Evolutionary conservation across 1,284 basidiomycete genomes (phyloP).

Genomic region (Fereydounia khargensis): DNA sequence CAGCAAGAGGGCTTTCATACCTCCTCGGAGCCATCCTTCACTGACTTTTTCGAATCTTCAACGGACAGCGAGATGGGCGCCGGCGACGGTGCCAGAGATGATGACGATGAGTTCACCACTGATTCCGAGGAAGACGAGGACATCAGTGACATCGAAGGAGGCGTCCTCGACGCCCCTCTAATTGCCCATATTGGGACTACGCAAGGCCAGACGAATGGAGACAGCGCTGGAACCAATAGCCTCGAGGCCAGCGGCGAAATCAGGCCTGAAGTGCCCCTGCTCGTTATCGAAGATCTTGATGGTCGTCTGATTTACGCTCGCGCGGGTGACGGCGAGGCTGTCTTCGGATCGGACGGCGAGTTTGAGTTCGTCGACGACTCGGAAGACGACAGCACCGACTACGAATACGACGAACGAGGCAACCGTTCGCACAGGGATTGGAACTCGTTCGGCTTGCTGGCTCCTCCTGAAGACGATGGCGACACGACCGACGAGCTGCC

Average conservation of each 20-base stretch:
- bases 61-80: constrained; percentile 31
- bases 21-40: constrained; percentile 54
- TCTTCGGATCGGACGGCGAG: constrained; percentile 56
- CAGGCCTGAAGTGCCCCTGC: constrained; percentile 45
- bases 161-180: constrained; percentile 39
- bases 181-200: constrained; percentile 44
- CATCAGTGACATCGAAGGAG: constrained; percentile 48
- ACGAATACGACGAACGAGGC: constrained; percentile 27
- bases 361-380: constrained; percentile 55
- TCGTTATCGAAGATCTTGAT: constrained; percentile 56
- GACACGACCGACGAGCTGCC: constrained; percentile 56
- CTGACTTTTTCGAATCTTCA: constrained; percentile 53
- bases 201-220: constrained; percentile 3
- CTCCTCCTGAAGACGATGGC: constrained; percentile 43
- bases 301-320: constrained; percentile 55
- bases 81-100: constrained; percentile 15
- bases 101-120: constrained; percentile 38
- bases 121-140: constrained; percentile 39
- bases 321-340: constrained; percentile 55
- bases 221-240: constrained; percentile 7
- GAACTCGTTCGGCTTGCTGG: constrained; percentile 10
- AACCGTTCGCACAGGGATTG: constrained; percentile 14
- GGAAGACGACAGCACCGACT: constrained; percentile 46
- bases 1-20: constrained; percentile 51
- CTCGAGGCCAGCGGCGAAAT: constrained; percentile 1